Evolutionary conservation across 2,329 filamentous ascomycete species (phyloP).

Genomic region (Alternaria sp.): DNA sequence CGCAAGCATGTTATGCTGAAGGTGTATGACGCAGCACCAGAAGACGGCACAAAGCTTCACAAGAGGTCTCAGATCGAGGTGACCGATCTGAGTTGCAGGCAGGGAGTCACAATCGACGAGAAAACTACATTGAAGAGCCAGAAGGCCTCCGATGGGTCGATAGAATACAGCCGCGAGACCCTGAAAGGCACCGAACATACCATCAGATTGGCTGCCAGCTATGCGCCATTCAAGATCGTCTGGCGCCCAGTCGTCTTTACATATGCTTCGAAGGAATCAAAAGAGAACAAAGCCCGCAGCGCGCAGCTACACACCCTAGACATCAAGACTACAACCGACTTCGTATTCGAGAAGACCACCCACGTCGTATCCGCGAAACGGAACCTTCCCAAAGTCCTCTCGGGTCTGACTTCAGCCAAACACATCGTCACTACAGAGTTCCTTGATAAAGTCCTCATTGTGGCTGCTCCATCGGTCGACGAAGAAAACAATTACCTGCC

Average conservation of each 20-base stretch:
- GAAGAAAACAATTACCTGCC: constrained; percentile 56
- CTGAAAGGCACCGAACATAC: constrained; percentile 57
- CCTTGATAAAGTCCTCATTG: constrained; percentile 72
- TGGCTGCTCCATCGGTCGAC: constrained; percentile 53
- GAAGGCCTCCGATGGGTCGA: constrained; percentile 49
- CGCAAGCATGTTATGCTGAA: constrained; percentile 84
- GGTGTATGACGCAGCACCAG: constrained; percentile 68
- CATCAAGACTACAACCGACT: constrained; percentile 81
- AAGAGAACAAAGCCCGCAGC: constrained; percentile 57
- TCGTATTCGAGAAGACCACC: constrained; percentile 73
- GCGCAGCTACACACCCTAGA: constrained; percentile 80
- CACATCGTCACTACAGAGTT: constrained; percentile 77
- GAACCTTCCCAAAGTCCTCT: constrained; percentile 85
- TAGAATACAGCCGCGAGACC: constrained; percentile 32
- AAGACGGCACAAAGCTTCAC: constrained; percentile 69
- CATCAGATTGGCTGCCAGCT: constrained; percentile 75
- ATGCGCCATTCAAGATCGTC: constrained; percentile 69
- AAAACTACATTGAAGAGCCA: constrained; percentile 68
- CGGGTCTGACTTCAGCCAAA: constrained; percentile 81
- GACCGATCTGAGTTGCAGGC: constrained; percentile 79
- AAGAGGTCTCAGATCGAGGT: constrained; percentile 74
- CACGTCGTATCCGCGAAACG: constrained; percentile 89
- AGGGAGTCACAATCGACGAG: constrained; percentile 80
- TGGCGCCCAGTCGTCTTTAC: constrained; percentile 85
- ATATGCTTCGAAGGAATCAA: constrained; percentile 75